These are phyloP conservation scores for Adansonia rubrostipa DNA, from an alignment of 441 rosid genomes.

Conservation along the genomic window DNA sequence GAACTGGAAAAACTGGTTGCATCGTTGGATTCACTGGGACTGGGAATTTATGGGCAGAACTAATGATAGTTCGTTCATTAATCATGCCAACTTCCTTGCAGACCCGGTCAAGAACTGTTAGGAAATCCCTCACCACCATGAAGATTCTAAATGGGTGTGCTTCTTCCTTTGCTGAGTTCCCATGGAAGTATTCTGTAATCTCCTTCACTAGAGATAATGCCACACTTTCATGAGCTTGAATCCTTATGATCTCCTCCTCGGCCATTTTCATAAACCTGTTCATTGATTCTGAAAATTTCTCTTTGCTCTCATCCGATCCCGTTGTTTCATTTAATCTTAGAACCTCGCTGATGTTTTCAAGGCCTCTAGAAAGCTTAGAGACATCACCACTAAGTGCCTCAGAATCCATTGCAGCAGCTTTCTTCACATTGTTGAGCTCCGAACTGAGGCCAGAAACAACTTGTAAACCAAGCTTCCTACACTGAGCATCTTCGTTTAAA, in stretches of 20 bases:
- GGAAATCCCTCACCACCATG: conserved; percentile 93
- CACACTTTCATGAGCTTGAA: conserved; percentile 87
- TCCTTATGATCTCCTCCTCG: conserved; percentile 76
- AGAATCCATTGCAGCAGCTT: conserved; percentile 95
- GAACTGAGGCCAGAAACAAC: conserved; percentile 81
- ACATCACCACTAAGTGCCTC: conserved; percentile 77
- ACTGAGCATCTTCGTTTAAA: conserved; percentile 59
- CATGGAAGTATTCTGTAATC: conserved; percentile 94
- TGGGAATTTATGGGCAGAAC: conserved; percentile 82
- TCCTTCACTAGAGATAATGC: conserved; percentile 86
- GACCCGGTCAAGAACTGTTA: conserved; percentile 76
- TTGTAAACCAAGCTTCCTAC: conserved; percentile 83
- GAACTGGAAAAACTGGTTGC: conserved; percentile 36
- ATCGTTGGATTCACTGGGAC: conserved; percentile 64
- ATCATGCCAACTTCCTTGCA: conserved; percentile 87
- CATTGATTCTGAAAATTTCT: conserved; percentile 76
- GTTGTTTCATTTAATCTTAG: conserved; percentile 45
- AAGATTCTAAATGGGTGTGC: conserved; percentile 96
- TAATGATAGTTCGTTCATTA: conserved; percentile 79
- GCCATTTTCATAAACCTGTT: conserved; percentile 63
- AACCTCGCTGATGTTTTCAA: conserved; percentile 61
- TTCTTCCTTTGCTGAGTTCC: conserved; percentile 93
- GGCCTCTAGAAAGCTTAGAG: conserved; percentile 76
- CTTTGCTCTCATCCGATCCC: conserved; percentile 40
- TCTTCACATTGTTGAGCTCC: conserved; percentile 77